Evolutionary conservation across 495 filamentous ascomycete species (phyloP).

Genomic region (Penicillium alfredii): DNA sequence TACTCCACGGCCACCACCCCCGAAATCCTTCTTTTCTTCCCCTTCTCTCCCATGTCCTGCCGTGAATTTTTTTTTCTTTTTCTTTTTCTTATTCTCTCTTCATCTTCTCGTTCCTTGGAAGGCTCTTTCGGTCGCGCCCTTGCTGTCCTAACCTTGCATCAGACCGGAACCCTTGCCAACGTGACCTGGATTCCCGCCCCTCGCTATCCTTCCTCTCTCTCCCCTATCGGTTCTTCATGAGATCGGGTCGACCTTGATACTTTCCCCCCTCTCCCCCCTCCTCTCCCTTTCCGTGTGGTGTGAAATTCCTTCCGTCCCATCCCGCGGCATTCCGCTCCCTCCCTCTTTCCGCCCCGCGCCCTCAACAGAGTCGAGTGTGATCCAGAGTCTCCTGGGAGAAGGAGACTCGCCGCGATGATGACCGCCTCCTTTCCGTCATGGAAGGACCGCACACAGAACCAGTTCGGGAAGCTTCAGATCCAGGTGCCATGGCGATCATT

Average conservation of each 20-base stretch:
- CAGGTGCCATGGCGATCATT: constrained; percentile 48
- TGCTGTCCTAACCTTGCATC: constrained; percentile 20
- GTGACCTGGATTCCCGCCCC: constrained; percentile 15
- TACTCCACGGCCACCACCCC: constrained; percentile 7
- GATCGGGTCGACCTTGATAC: constrained; percentile 29
- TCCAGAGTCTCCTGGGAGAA: constrained; percentile 18
- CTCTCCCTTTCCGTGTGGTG: background rate
- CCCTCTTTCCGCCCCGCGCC: constrained; percentile 9
- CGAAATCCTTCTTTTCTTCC: constrained; percentile 15
- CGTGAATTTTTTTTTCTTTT: constrained; percentile 9
- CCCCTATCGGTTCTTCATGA: constrained; percentile 17
- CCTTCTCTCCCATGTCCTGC: constrained; percentile 15
- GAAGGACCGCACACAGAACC: constrained; percentile 46
- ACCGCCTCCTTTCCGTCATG: constrained; percentile 40
- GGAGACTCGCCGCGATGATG: constrained; percentile 32
- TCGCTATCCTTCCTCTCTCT: constrained; percentile 18
- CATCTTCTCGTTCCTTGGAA: constrained; percentile 1
- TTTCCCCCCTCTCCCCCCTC: constrained; percentile 10
- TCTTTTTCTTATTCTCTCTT: constrained; percentile 13
- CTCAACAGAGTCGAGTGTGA: constrained; percentile 17
- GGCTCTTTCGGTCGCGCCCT: constrained; percentile 15
- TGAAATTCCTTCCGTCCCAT: constrained; percentile 19
- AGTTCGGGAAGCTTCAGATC: constrained; percentile 45
- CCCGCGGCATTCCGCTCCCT: constrained; percentile 20
- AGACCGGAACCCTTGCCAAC: constrained; percentile 11